These are phyloP conservation scores for Aspergillus sp. DNA, from an alignment of 2,329 filamentous ascomycete genomes.

Conservation along the genomic window DNA sequence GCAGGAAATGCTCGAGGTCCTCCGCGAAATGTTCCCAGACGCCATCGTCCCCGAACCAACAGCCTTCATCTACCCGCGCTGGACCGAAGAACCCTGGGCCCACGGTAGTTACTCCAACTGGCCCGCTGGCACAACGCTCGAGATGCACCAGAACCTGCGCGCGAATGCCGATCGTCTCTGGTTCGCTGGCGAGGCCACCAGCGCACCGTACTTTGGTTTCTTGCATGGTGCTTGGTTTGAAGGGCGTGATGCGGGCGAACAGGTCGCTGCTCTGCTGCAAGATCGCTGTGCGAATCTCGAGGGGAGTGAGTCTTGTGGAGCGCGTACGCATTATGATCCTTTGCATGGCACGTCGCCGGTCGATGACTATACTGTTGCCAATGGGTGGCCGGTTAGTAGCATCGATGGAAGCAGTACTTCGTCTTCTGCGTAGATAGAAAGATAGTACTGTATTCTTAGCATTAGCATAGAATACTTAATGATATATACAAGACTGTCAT, in stretches of 20 bases:
- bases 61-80: slow-evolving; percentile 58
- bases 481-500: background rate
- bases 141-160: slow-evolving; percentile 64
- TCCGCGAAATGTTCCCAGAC: slow-evolving; percentile 59
- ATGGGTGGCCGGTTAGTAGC: slow-evolving; percentile 26
- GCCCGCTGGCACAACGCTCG: slow-evolving; percentile 59
- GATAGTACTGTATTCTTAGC: too few species aligned
- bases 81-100: slow-evolving; percentile 47
- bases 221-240: slow-evolving; percentile 60
- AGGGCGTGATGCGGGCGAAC: slow-evolving; percentile 46
- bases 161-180: slow-evolving; percentile 59
- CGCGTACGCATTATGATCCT: slow-evolving; percentile 20
- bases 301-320: slow-evolving; percentile 12
- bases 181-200: slow-evolving; percentile 63
- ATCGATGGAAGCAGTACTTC: slow-evolving; percentile 11
- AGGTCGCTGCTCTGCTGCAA: slow-evolving; percentile 22
- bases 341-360: slow-evolving; percentile 26
- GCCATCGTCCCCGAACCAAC: slow-evolving; percentile 54
- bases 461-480: too few species aligned
- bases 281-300: slow-evolving; percentile 13
- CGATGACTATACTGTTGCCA: slow-evolving; percentile 21
- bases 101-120: slow-evolving; percentile 65
- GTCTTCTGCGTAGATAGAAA: background rate
- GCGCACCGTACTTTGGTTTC: slow-evolving; percentile 61
- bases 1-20: slow-evolving; percentile 52